Evolutionary conservation across 2,329 filamentous ascomycete species (phyloP).

Genomic region (Leptodontidium sp.): DNA sequence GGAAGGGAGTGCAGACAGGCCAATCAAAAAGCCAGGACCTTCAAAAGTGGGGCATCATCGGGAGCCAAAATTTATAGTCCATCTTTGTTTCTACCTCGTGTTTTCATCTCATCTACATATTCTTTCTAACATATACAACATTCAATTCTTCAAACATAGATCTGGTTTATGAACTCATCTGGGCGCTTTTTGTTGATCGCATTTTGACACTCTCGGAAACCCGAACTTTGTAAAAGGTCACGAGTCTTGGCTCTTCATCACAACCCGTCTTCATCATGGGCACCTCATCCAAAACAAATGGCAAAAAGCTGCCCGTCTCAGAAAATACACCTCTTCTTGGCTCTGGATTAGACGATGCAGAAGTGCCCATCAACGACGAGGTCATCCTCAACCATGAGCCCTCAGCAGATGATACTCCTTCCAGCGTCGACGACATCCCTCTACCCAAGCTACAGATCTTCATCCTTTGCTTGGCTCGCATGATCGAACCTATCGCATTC

Average conservation of each 20-base stretch:
- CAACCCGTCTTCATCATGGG: neutral
- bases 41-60: conserved; percentile 9
- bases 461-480: conserved; percentile 75
- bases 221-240: neutral
- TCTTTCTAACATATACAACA: neutral
- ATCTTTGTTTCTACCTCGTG: neutral
- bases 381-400: neutral
- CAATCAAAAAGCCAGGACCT: neutral
- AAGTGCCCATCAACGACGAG: conserved; percentile 12
- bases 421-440: conserved; percentile 49
- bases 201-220: neutral
- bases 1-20: neutral
- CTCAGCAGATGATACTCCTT: neutral
- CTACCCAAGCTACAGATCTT: conserved; percentile 72
- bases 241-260: neutral
- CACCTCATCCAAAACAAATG: neutral
- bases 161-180: neutral
- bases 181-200: too few relatives aligned
- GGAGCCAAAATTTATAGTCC: conserved; percentile 11
- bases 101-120: neutral
- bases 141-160: neutral
- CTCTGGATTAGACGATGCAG: conserved; percentile 27
- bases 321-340: conserved; percentile 37
- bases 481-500: conserved; percentile 82
- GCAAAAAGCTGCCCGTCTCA: conserved; percentile 7